phyloP scores from a whole-genome alignment of 208 protist genomes.

The Jaenimonas drosophilae region DNA sequence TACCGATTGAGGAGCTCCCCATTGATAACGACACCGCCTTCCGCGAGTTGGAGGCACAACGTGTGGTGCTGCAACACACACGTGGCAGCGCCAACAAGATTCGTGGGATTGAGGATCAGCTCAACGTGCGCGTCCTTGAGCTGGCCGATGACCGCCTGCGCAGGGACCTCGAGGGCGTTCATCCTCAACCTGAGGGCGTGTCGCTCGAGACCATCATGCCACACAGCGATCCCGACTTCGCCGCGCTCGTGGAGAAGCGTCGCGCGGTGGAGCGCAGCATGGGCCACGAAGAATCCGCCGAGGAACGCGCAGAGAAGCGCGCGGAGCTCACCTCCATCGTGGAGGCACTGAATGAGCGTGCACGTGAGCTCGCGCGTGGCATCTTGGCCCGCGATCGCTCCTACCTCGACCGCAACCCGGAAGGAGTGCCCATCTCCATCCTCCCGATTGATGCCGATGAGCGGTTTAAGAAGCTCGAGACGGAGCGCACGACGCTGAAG shows the following conservation, averaged over 20 bases:
- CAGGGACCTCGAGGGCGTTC: conserved; percentile 22
- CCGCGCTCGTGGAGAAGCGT: conserved; percentile 28
- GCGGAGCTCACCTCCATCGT: conserved; percentile 15
- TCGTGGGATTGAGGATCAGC: conserved; percentile 37
- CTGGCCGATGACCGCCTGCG: conserved; percentile 21
- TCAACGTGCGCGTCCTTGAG: conserved; percentile 49
- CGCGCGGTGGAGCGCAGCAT: conserved; percentile 20
- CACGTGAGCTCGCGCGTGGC: conserved; percentile 17
- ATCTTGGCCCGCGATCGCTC: conserved; percentile 16
- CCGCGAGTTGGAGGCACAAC: conserved; percentile 26
- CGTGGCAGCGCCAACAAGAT: conserved; percentile 38
- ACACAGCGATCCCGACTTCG: conserved; percentile 34
- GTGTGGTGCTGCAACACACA: conserved; percentile 51
- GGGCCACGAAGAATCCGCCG: no score
- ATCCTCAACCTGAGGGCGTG: conserved; percentile 37
- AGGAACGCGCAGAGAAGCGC: no score
- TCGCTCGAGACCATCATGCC: conserved; percentile 9
- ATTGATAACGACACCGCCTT: conserved; percentile 31
- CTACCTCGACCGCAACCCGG: conserved; percentile 10
- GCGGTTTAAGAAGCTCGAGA: conserved; percentile 9
- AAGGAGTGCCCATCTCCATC: conserved; percentile 12
- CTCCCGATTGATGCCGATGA: conserved; percentile 17
- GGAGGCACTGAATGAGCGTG: conserved; percentile 22
- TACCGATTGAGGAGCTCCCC: conserved; percentile 51
- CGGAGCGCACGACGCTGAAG: conserved; percentile 5